Percentiles rank a stretch among this genome's conserved stretches.
Conservation (phyloP, 306 rosid species). For the Begonia loranthoides region DNA sequence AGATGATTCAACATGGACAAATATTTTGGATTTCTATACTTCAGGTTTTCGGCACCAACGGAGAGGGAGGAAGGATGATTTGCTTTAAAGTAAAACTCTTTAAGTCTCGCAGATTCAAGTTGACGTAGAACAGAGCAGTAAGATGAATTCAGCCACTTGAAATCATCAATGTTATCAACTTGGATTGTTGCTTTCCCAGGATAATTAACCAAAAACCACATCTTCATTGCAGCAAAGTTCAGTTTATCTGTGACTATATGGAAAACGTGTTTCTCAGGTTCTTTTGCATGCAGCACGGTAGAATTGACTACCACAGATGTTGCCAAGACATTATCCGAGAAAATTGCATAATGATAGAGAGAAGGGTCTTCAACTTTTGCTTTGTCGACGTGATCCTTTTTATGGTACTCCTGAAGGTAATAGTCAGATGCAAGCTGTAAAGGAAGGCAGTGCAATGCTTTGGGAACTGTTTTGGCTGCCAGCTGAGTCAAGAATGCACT, state of each 20-base stretch:
- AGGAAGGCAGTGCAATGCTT: constrained; percentile 82
- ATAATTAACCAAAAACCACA: constrained; percentile 91
- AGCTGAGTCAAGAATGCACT: constrained; percentile 88
- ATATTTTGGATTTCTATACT: constrained; percentile 91
- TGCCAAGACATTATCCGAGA: constrained; percentile 91
- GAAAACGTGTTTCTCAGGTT: constrained; percentile 80
- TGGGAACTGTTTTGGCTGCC: constrained; percentile 88
- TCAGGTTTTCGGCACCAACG: constrained; percentile 69
- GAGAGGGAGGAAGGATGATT: constrained; percentile 83
- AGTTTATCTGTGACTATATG: constrained; percentile 89
- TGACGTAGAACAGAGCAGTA: constrained; percentile 94
- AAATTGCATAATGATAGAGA: constrained; percentile 83
- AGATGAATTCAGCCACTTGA: constrained; percentile 95
- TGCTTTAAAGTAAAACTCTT: constrained; percentile 94
- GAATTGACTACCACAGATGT: constrained; percentile 94
- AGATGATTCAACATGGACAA: constrained; percentile 90
- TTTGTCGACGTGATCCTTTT: constrained; percentile 26
- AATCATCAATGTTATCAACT: constrained; percentile 81
- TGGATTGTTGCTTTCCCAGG: constrained; percentile 61
- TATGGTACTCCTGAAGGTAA: constrained; percentile 55
- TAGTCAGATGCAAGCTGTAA: constrained; percentile 75
- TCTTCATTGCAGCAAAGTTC: constrained; percentile 77
- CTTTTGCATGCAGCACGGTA: constrained; percentile 67
- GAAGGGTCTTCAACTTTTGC: constrained; percentile 72
- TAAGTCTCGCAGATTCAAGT: constrained; percentile 79